phyloP scores from a whole-genome alignment of 345 rosid species.

The Erucastrum elatum region DNA sequence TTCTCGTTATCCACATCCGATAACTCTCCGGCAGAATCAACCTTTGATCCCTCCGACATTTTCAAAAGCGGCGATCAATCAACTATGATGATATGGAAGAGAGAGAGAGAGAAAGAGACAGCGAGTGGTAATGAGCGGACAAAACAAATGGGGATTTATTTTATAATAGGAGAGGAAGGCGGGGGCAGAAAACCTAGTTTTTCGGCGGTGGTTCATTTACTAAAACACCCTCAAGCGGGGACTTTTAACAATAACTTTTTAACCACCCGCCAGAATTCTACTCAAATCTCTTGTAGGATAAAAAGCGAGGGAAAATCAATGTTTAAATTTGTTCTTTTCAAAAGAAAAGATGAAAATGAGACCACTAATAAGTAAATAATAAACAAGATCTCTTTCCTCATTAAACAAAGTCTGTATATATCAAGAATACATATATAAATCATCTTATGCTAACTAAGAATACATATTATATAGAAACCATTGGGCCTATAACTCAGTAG shows the following conservation, averaged over 20 bases:
- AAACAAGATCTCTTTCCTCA: background rate
- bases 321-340: background rate
- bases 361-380: too few species aligned
- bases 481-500: too few species aligned
- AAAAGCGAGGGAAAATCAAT: background rate
- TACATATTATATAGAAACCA: background rate
- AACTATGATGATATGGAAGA: conserved; percentile 4
- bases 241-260: background rate
- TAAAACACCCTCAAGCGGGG: conserved; percentile 11
- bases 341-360: background rate
- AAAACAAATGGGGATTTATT: conserved; percentile 17
- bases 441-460: background rate
- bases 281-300: background rate
- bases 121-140: background rate
- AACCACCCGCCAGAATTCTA: conserved; percentile 46
- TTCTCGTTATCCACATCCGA: too few species aligned
- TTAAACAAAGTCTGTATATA: background rate
- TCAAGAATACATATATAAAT: background rate
- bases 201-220: conserved; percentile 22
- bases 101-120: conserved; percentile 15
- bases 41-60: too few species aligned
- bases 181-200: conserved; percentile 52
- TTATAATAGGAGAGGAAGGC: conserved; percentile 38
- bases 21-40: too few species aligned
- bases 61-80: background rate